Evolutionary conservation across 2,329 filamentous ascomycete species (phyloP).

Genomic region (Penicillium sp.): DNA sequence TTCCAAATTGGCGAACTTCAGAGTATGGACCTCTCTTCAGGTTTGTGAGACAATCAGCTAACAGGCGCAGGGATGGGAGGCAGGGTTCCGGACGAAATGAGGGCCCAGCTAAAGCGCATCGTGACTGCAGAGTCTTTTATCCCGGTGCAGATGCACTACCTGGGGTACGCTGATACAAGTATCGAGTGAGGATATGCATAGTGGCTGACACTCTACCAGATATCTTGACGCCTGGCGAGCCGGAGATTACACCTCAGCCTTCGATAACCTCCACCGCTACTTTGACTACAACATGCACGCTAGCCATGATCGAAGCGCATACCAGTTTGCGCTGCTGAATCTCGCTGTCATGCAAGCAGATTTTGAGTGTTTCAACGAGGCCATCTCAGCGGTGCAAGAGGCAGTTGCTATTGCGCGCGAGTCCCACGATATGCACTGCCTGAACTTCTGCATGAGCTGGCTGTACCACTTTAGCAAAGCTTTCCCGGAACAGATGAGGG

Average conservation of each 20-base stretch:
- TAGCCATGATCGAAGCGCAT: slow-evolving; percentile 69
- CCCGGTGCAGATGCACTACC: slow-evolving; percentile 71
- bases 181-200: not conserved
- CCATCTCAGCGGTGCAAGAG: slow-evolving; percentile 90
- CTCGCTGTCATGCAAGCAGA: slow-evolving; percentile 90
- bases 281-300: slow-evolving; percentile 95
- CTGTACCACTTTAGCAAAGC: slow-evolving; percentile 89
- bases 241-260: slow-evolving; percentile 83
- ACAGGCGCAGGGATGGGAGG: slow-evolving; percentile 63
- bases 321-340: slow-evolving; percentile 93
- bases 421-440: slow-evolving; percentile 83
- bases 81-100: slow-evolving; percentile 71
- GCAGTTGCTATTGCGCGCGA: slow-evolving; percentile 92
- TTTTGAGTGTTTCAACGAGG: slow-evolving; percentile 86
- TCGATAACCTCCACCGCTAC: slow-evolving; percentile 88
- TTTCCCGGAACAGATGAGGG: slow-evolving; percentile 69
- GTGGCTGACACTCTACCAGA: slow-evolving; percentile 42
- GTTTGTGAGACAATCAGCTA: slow-evolving; percentile 17
- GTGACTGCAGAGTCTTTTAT: slow-evolving; percentile 63
- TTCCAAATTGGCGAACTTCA: slow-evolving; percentile 88
- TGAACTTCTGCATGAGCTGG: slow-evolving; percentile 96
- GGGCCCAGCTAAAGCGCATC: slow-evolving; percentile 65
- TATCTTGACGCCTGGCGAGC: slow-evolving; percentile 91
- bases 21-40: slow-evolving; percentile 49
- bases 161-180: slow-evolving; percentile 53